Evolutionary conservation across 371 early-diverging fungal species (phyloP).

Genomic region (Zopfochytrium polystomum): DNA sequence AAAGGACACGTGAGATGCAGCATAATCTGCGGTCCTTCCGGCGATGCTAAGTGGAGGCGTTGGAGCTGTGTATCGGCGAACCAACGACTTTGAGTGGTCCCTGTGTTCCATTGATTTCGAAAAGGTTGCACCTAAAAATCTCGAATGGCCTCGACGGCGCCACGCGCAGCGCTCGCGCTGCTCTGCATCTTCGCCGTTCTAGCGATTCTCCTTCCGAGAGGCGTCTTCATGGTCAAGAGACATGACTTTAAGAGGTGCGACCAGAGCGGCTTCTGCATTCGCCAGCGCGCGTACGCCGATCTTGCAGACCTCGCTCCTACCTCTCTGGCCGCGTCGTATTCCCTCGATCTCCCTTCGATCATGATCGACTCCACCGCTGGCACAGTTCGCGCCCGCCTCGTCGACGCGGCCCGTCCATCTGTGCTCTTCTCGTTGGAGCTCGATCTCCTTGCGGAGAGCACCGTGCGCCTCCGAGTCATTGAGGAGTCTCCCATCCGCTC

Average conservation of each 20-base stretch:
- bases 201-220: too few species aligned
- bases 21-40: too few species aligned
- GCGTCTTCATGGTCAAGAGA: slow-evolving; percentile 43
- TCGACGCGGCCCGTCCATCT: slow-evolving; percentile 38
- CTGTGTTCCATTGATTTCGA: too few species aligned
- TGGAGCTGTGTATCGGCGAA: too few species aligned
- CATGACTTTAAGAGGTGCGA: slow-evolving; percentile 84
- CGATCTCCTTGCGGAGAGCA: slow-evolving; percentile 19
- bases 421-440: slow-evolving; percentile 45
- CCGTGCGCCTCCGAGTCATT: slow-evolving; percentile 39
- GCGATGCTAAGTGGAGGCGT: too few species aligned
- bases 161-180: too few species aligned
- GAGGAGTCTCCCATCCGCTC: slow-evolving; percentile 20
- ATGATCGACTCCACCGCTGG: slow-evolving; percentile 25
- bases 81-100: too few species aligned
- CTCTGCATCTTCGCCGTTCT: too few species aligned
- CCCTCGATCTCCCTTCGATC: slow-evolving; percentile 12
- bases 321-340: slow-evolving; percentile 11
- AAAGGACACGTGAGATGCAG: too few species aligned
- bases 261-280: slow-evolving; percentile 84
- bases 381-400: slow-evolving; percentile 58
- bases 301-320: slow-evolving; percentile 32
- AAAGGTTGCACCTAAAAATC: too few species aligned
- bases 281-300: slow-evolving; percentile 85
- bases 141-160: too few species aligned